Conservation (phyloP, 2,329 filamentous ascomycete genomes). For the Microcyclospora tardicrescens region DNA sequence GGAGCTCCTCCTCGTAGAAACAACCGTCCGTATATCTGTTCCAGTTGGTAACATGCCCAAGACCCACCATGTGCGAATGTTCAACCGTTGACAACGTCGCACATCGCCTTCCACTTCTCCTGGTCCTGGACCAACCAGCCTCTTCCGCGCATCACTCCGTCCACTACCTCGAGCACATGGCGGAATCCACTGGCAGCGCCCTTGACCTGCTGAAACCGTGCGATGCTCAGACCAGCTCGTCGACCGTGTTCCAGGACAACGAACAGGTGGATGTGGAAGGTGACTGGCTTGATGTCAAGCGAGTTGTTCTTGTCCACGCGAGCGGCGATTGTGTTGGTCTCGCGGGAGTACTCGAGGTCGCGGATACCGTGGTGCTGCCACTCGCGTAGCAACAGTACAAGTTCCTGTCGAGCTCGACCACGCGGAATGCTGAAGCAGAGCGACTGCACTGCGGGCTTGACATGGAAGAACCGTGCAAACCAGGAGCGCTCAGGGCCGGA, state of each 20-base stretch:
- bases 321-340: slow-evolving; percentile 66
- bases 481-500: slow-evolving; percentile 52
- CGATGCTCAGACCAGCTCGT: slow-evolving; percentile 62
- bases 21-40: no score
- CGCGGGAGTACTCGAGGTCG: slow-evolving; percentile 66
- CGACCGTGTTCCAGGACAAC: slow-evolving; percentile 77
- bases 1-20: no score
- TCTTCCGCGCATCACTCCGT: slow-evolving; percentile 52
- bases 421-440: slow-evolving; percentile 65
- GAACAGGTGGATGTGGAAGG: slow-evolving; percentile 77
- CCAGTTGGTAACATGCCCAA: no score
- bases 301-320: slow-evolving; percentile 65
- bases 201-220: slow-evolving; percentile 76
- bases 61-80: no score
- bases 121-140: slow-evolving; percentile 52
- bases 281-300: slow-evolving; percentile 72
- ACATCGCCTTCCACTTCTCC: slow-evolving; percentile 31
- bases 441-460: slow-evolving; percentile 67
- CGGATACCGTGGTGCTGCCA: slow-evolving; percentile 68
- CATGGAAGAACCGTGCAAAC: slow-evolving; percentile 77
- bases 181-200: slow-evolving; percentile 88
- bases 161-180: slow-evolving; percentile 65
- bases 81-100: slow-evolving; percentile 26
- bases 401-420: slow-evolving; percentile 61
- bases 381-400: slow-evolving; percentile 60